Base-by-base conservation (phyloP, 345 rosid species). In the Brassica napus region DNA sequence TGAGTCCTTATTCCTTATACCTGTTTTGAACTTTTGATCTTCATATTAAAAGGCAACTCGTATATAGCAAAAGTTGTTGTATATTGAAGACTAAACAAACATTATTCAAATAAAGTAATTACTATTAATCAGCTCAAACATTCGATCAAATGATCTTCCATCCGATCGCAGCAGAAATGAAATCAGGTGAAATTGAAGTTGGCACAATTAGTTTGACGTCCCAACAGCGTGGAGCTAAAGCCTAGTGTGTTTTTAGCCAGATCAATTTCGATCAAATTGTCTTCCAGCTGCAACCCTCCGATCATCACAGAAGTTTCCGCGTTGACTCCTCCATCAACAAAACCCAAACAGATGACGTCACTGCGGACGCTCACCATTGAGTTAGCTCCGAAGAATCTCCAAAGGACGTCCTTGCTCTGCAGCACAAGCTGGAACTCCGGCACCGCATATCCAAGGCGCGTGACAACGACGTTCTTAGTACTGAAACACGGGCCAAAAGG, bases 401-500 rank as follows among this genome's bases (percentile, higher is more conserved):
- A 92, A 0, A 78, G n/a, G 1, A 85, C 84, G 75, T 72, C 69
- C 0, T 82, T 74, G 76, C 78, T 86, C 8, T 88, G 90, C 81
- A 89, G 55, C 55, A 84, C 86, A 6, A 92, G 83, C 37, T 82
- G 77, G 3, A 89, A 83, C 3, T 71, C 83, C 35, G 96, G 94
- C 80, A 91, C 94, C 1, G 82, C 69, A 6, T 81, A 30, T 5
- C 97, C 94, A 1, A 88, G 8, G 0, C 97, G 89, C 3, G 94
- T 91, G 63, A 71, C 28, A 0, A 32, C 34, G 4, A 89, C 69
- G 73, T 82, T 84, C 3, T 49, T 0, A 0, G 84, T 68, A 74
- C 78, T 84, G 82, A 89, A 91, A 78, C 97, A 93, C 28, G 81
- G 86, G 24, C 83, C 86, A 21, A 93, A 90, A 0, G 94, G 95